These are phyloP conservation scores for Sechiopsis laciniata DNA, from an alignment of 306 rosid species.

Conservation along the genomic window DNA sequence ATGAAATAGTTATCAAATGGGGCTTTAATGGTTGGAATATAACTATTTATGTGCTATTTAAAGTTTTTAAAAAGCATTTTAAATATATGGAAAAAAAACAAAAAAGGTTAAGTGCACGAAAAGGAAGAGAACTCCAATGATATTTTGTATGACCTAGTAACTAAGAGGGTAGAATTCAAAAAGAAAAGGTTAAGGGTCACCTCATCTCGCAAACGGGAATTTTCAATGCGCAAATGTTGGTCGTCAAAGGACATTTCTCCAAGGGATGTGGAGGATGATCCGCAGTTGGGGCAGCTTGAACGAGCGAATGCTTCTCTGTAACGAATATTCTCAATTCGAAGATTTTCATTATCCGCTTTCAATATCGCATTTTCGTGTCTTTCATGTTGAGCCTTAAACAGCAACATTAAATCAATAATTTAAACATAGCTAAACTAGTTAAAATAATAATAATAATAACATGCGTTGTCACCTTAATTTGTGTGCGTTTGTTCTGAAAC, in stretches of 20 bases:
- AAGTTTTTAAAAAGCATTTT: no score
- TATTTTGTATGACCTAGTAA: no score
- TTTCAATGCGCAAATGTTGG: slow-evolving; percentile 73
- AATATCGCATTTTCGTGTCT: slow-evolving; percentile 57
- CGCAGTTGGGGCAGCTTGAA: slow-evolving; percentile 57
- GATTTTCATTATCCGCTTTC: slow-evolving; percentile 71
- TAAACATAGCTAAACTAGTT: no score
- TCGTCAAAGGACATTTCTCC: slow-evolving; percentile 87
- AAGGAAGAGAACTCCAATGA: no score
- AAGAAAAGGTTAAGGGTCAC: slow-evolving; percentile 27
- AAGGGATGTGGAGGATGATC: slow-evolving; percentile 36
- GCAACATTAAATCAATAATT: background rate
- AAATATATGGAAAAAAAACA: no score
- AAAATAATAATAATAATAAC: background rate
- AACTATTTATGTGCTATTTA: no score
- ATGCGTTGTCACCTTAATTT: slow-evolving; percentile 59
- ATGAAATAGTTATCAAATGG: no score
- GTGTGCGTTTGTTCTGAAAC: slow-evolving; percentile 89
- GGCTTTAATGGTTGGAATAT: no score
- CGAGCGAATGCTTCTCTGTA: slow-evolving; percentile 44
- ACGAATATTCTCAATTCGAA: slow-evolving; percentile 50
- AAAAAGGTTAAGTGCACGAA: no score
- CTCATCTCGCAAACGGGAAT: slow-evolving; percentile 65
- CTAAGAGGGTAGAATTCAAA: no score
- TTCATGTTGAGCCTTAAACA: slow-evolving; percentile 53